phyloP scores from a whole-genome alignment of 768 basidiomycete genomes.

The Termitomyces sp. region DNA sequence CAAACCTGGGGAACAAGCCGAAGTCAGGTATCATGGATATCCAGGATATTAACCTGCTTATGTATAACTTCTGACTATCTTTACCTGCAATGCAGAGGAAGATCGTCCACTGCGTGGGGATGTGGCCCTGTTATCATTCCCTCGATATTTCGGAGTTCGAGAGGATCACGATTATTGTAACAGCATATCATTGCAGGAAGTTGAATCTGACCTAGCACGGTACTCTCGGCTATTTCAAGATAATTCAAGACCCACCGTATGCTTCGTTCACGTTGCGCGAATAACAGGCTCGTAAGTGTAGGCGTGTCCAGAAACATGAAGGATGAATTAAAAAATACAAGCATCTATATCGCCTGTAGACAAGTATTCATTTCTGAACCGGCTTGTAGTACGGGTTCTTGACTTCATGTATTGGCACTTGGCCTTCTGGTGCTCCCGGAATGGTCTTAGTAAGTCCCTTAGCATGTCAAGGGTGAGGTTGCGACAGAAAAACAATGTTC shows the following conservation, averaged over 20 bases:
- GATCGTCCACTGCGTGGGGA: neutral
- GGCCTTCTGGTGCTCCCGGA: slow-evolving; percentile 79
- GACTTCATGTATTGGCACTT: slow-evolving; percentile 85
- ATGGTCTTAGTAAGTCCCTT: slow-evolving; percentile 91
- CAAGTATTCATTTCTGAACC: slow-evolving; percentile 64
- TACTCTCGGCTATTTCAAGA: no score
- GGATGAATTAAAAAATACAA: slow-evolving; percentile 9
- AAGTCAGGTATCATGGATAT: neutral
- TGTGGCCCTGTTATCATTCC: neutral
- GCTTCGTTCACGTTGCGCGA: neutral
- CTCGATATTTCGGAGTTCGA: neutral
- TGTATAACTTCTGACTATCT: neutral
- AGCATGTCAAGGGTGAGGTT: neutral
- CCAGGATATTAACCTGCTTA: neutral
- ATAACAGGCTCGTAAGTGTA: neutral
- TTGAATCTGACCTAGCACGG: neutral
- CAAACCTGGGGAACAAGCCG: neutral
- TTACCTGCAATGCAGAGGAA: neutral
- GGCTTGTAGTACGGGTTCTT: slow-evolving; percentile 76
- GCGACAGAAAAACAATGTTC: neutral
- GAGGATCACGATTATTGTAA: neutral
- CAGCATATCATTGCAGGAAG: neutral
- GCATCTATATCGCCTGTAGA: slow-evolving; percentile 10
- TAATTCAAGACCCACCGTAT: neutral
- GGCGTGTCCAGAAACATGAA: neutral